Evolutionary conservation across 768 basidiomycete genomes (phyloP).

Genomic region (Trametes villosa): DNA sequence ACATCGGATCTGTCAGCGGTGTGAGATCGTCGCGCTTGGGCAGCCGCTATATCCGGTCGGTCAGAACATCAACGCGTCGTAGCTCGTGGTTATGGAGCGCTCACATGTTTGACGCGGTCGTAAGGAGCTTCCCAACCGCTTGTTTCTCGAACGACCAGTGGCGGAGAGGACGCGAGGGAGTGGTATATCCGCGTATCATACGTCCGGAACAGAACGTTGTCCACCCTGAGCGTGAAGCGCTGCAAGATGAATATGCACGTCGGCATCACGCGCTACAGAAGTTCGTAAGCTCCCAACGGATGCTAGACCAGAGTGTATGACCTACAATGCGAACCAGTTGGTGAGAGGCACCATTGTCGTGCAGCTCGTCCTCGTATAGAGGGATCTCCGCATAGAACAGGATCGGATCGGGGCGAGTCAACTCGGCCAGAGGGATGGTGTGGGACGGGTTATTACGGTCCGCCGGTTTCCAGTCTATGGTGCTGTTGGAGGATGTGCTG

Average conservation of each 20-base stretch:
- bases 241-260: constrained; percentile 89
- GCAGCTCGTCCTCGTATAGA: constrained; percentile 94
- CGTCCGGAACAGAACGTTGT: constrained; percentile 89
- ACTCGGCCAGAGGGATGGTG: constrained; percentile 79
- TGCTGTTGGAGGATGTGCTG: constrained; percentile 26
- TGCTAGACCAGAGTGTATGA: not conserved
- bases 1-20: constrained; percentile 85
- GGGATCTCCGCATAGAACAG: constrained; percentile 97
- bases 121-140: constrained; percentile 94
- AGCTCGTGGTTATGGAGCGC: constrained; percentile 25
- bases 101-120: constrained; percentile 74
- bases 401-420: constrained; percentile 92
- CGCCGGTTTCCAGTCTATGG: constrained; percentile 53
- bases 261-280: constrained; percentile 90
- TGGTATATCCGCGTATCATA: constrained; percentile 92
- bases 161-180: constrained; percentile 65
- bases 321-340: constrained; percentile 78
- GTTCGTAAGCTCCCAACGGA: not conserved
- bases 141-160: constrained; percentile 74
- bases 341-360: constrained; percentile 92
- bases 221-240: constrained; percentile 92
- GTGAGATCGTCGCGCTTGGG: constrained; percentile 81
- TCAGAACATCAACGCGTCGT: not conserved
- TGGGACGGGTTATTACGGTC: constrained; percentile 62
- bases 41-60: constrained; percentile 49